Conservation (phyloP, 352 stramenopile genomes). For the Pythium periplocum region DNA sequence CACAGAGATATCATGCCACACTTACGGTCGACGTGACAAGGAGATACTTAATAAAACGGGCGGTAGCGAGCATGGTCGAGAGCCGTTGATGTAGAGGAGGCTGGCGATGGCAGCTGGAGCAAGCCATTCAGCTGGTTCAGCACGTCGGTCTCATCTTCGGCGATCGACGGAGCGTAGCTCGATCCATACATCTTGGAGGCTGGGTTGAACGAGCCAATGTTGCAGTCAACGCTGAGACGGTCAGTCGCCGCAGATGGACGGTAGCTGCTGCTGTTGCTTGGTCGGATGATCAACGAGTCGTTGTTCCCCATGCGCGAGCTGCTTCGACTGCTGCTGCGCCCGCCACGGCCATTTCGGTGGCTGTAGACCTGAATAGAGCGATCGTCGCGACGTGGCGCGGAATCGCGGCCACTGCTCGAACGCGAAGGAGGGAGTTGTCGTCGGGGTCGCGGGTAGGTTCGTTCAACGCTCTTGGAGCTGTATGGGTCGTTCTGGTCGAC, state of each 20-base stretch:
- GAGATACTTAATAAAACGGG: conserved; percentile 14
- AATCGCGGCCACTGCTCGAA: background rate
- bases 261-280: conserved; percentile 38
- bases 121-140: conserved; percentile 56
- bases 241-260: conserved; percentile 43
- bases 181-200: conserved; percentile 35
- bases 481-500: background rate
- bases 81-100: conserved; percentile 55
- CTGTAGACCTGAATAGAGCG: conserved; percentile 68
- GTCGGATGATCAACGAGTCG: conserved; percentile 50
- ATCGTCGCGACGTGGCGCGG: conserved; percentile 22
- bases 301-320: conserved; percentile 27
- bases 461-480: background rate
- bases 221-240: conserved; percentile 70
- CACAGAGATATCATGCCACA: too few species aligned
- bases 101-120: conserved; percentile 30
- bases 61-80: conserved; percentile 15
- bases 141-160: conserved; percentile 60
- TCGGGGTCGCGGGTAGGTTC: background rate
- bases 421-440: conserved; percentile 11
- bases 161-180: conserved; percentile 50
- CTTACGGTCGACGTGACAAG: too few species aligned
- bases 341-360: conserved; percentile 24
- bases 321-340: conserved; percentile 8
- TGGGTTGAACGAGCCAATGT: conserved; percentile 65